Conservation (phyloP, 164 flowering plant species). For the Piper betle region DNA sequence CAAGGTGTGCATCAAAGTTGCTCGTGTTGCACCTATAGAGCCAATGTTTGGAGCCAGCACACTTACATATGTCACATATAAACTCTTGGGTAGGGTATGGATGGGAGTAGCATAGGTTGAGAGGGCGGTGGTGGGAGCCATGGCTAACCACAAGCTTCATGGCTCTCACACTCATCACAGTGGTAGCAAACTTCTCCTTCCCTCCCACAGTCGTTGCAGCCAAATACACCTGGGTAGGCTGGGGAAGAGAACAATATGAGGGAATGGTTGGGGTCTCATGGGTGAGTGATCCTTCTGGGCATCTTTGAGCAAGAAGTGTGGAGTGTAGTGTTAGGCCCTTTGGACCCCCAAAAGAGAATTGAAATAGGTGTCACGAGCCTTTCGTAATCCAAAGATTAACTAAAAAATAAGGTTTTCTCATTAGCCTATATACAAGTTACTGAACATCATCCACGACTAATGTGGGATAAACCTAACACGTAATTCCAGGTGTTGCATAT, state of each 20-base stretch:
- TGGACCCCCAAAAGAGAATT: no score
- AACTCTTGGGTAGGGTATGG: slow-evolving; percentile 17
- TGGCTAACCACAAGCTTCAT: slow-evolving; percentile 16
- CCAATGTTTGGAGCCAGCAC: slow-evolving; percentile 17
- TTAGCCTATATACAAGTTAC: no score
- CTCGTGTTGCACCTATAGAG: slow-evolving; percentile 25
- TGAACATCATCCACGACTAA: no score
- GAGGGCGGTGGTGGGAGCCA: slow-evolving; percentile 22
- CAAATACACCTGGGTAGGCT: slow-evolving; percentile 23
- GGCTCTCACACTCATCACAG: slow-evolving; percentile 16
- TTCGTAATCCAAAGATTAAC: no score
- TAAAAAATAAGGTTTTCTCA: no score
- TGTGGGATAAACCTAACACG: no score
- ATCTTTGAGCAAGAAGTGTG: slow-evolving; percentile 16
- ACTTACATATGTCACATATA: slow-evolving; percentile 22
- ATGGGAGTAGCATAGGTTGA: slow-evolving; percentile 19
- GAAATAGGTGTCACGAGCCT: no score
- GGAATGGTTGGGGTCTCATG: slow-evolving; percentile 15
- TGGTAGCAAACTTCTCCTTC: slow-evolving; percentile 29
- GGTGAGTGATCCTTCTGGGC: slow-evolving; percentile 17
- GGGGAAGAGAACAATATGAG: slow-evolving; percentile 22
- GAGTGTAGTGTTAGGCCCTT: no score
- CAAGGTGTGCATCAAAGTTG: slow-evolving; percentile 27
- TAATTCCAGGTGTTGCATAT: slow-evolving; percentile 16
- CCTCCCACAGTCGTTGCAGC: slow-evolving; percentile 29